Percentiles rank a stretch among this genome's conserved stretches.
These are phyloP conservation scores for Fusarium napiforme DNA, from an alignment of 2,329 filamentous ascomycete genomes.

Conservation along the genomic window DNA sequence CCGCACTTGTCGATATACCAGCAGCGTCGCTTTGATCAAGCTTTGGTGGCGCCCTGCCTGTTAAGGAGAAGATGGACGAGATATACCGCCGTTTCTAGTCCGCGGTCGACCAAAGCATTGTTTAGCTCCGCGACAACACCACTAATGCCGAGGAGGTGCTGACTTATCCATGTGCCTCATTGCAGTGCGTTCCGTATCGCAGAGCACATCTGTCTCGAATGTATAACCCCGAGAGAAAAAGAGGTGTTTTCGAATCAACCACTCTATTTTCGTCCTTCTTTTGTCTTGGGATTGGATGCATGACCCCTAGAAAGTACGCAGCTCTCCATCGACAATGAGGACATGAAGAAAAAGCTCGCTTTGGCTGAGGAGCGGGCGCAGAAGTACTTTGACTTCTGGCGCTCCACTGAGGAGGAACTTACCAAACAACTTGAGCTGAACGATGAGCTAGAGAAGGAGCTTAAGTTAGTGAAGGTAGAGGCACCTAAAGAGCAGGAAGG, in stretches of 20 bases:
- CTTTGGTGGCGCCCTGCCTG: neutral
- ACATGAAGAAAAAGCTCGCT: too few species aligned
- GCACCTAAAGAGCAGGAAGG: too few species aligned
- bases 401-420: accelerated
- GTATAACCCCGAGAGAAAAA: neutral
- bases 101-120: neutral
- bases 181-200: neutral
- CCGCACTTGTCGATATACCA: neutral
- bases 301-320: neutral
- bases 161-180: accelerated
- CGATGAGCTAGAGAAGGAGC: too few species aligned
- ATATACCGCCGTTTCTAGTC: neutral
- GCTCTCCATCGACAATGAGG: too few species aligned
- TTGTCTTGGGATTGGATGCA: neutral
- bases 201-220: neutral
- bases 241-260: neutral
- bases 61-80: neutral
- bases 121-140: neutral
- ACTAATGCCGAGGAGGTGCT: neutral
- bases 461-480: too few species aligned
- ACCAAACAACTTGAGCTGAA: too few species aligned
- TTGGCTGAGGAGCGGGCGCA: accelerated
- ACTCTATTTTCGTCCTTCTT: neutral
- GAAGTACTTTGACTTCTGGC: too few species aligned
- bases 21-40: neutral